phyloP scores from a whole-genome alignment of 352 stramenopile species.

The Phytophthora vignae region DNA sequence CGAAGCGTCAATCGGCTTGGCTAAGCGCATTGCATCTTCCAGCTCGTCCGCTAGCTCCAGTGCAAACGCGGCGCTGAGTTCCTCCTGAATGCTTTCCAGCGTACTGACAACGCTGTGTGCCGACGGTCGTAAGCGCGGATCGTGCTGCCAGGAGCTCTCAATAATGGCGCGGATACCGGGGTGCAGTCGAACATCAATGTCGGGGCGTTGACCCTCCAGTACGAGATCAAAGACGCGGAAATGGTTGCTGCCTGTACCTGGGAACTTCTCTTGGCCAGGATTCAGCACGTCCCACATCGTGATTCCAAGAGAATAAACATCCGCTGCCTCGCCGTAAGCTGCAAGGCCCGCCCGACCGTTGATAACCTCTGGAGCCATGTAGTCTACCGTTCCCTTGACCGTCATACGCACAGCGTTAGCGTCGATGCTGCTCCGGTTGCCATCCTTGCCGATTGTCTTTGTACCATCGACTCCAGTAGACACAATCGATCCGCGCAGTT shows the following conservation, averaged over 20 bases:
- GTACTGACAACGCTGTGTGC: constrained; percentile 53
- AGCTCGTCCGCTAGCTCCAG: constrained; percentile 51
- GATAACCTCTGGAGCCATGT: constrained; percentile 87
- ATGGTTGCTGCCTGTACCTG: constrained; percentile 55
- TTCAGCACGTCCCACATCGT: constrained; percentile 82
- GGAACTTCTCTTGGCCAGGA: constrained; percentile 62
- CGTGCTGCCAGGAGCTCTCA: constrained; percentile 52
- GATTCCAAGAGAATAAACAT: constrained; percentile 79
- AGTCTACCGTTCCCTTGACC: constrained; percentile 76
- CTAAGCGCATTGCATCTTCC: constrained; percentile 41
- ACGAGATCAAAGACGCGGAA: constrained; percentile 66
- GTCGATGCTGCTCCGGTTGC: constrained; percentile 21
- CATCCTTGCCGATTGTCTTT: constrained; percentile 18
- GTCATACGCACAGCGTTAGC: constrained; percentile 47
- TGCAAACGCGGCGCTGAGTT: constrained; percentile 49
- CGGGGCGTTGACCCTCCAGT: constrained; percentile 54
- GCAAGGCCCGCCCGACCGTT: constrained; percentile 58
- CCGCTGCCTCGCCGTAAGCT: constrained; percentile 68
- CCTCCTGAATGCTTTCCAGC: constrained; percentile 59
- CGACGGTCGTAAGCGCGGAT: constrained; percentile 49
- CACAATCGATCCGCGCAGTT: constrained; percentile 30
- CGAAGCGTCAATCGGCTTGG: constrained; percentile 40
- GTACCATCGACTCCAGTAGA: constrained; percentile 13
- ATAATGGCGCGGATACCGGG: constrained; percentile 50
- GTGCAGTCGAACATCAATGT: constrained; percentile 46